phyloP scores from a whole-genome alignment of 2,329 filamentous ascomycete species.

The Xylariaceae sp. region DNA sequence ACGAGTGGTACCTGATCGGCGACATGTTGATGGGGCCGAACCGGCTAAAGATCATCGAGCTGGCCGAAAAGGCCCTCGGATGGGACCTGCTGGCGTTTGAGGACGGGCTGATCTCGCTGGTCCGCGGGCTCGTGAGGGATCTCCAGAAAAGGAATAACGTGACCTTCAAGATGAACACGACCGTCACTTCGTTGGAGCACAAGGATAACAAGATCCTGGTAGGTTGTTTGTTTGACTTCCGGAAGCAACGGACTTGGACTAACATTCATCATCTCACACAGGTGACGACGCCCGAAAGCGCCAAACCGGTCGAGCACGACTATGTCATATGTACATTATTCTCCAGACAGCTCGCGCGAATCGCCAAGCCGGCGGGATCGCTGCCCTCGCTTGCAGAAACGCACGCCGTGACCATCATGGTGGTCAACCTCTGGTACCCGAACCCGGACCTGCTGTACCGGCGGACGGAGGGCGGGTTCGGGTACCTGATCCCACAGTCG shows the following conservation, averaged over 20 bases:
- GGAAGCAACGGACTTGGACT: neutral
- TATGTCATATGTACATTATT: conserved; percentile 62
- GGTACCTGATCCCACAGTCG: conserved; percentile 81
- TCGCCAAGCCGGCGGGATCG: conserved; percentile 29
- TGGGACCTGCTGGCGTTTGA: conserved; percentile 44
- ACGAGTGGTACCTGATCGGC: conserved; percentile 18
- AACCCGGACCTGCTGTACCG: conserved; percentile 51
- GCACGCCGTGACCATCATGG: conserved; percentile 75
- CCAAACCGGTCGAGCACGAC: conserved; percentile 36
- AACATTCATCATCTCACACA: conserved; percentile 11
- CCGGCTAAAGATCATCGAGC: conserved; percentile 13
- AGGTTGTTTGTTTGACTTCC: conserved; percentile 16
- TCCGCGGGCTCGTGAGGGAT: conserved; percentile 45
- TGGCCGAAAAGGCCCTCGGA: conserved; percentile 26
- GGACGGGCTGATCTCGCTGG: conserved; percentile 58
- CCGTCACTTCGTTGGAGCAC: conserved; percentile 43
- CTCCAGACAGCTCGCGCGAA: conserved; percentile 38
- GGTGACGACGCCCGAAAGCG: conserved; percentile 28
- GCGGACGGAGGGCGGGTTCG: conserved; percentile 61
- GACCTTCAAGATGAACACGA: conserved; percentile 44
- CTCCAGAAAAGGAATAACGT: conserved; percentile 54
- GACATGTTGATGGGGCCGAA: conserved; percentile 25
- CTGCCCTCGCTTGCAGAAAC: conserved; percentile 48
- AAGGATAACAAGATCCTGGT: conserved; percentile 39
- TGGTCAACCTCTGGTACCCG: conserved; percentile 83